Percentiles rank a stretch among this genome's conserved stretches.
phyloP scores from a whole-genome alignment of 306 rosid species.

The Cicer bijugum region DNA sequence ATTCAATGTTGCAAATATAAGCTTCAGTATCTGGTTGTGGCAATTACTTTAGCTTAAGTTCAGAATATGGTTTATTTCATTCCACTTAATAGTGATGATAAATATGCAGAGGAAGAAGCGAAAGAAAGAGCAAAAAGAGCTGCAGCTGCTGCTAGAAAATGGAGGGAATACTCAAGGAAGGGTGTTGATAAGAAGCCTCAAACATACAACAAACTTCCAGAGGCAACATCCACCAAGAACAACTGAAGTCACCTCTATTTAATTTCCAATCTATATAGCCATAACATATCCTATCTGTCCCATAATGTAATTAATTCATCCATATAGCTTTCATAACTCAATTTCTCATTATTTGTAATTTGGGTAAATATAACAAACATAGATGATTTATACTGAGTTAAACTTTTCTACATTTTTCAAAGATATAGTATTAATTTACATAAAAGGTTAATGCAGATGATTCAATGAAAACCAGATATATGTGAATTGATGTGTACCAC shows the following conservation, averaged over 20 bases:
- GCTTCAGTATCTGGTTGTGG: conserved; percentile 23
- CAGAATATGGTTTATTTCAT: conserved; percentile 22
- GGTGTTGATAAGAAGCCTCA: conserved; percentile 62
- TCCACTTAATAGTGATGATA: neutral
- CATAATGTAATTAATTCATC: conserved; percentile 50
- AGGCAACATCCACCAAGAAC: conserved; percentile 58
- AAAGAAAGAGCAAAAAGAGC: conserved; percentile 79
- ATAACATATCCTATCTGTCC: conserved; percentile 22
- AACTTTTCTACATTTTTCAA: too few relatives aligned
- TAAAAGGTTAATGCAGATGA: neutral
- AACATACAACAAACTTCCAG: conserved; percentile 67
- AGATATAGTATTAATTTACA: neutral
- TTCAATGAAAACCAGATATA: neutral
- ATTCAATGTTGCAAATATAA: too few relatives aligned
- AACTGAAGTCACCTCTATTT: conserved; percentile 49
- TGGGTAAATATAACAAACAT: conserved; percentile 40
- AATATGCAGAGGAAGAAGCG: conserved; percentile 68
- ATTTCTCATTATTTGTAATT: conserved; percentile 40
- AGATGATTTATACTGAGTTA: neutral
- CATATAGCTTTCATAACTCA: conserved; percentile 26
- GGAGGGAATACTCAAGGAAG: conserved; percentile 96
- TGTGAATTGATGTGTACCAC: neutral
- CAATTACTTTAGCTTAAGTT: neutral
- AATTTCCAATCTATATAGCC: neutral
- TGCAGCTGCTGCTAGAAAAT: conserved; percentile 88